phyloP scores from a whole-genome alignment of 495 filamentous ascomycete genomes.

The Immersiella caudata region DNA sequence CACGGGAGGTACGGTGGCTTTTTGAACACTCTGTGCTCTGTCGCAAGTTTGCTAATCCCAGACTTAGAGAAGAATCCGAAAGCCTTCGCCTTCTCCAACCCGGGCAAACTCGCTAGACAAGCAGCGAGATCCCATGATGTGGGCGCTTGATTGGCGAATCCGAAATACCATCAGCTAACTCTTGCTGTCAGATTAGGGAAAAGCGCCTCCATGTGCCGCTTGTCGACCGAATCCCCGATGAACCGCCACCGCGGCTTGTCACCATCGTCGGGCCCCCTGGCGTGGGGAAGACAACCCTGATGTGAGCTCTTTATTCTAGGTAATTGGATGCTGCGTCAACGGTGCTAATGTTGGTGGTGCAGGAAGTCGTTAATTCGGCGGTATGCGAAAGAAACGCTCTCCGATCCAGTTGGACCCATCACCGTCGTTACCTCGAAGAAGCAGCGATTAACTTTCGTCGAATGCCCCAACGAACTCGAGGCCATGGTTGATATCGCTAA shows the following conservation, averaged over 20 bases:
- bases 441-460: slow-evolving; percentile 89
- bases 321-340: slow-evolving; percentile 54
- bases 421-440: slow-evolving; percentile 94
- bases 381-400: slow-evolving; percentile 93
- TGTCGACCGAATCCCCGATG: slow-evolving; percentile 91
- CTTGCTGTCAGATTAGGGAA: slow-evolving; percentile 73
- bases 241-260: slow-evolving; percentile 91
- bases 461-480: slow-evolving; percentile 93
- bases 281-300: slow-evolving; percentile 60
- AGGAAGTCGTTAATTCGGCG: slow-evolving; percentile 86
- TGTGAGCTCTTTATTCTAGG: neutral
- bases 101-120: slow-evolving; percentile 79
- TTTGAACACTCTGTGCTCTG: neutral
- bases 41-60: slow-evolving; percentile 22
- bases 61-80: slow-evolving; percentile 77
- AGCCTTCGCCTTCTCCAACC: slow-evolving; percentile 84
- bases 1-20: slow-evolving; percentile 28
- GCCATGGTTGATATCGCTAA: slow-evolving; percentile 96
- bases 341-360: slow-evolving; percentile 43
- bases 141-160: slow-evolving; percentile 30
- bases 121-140: slow-evolving; percentile 92
- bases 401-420: slow-evolving; percentile 85
- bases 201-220: slow-evolving; percentile 94
- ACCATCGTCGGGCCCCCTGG: slow-evolving; percentile 92
- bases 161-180: slow-evolving; percentile 8